phyloP scores from a whole-genome alignment of 345 rosid species.

The Gossypium arboreum region DNA sequence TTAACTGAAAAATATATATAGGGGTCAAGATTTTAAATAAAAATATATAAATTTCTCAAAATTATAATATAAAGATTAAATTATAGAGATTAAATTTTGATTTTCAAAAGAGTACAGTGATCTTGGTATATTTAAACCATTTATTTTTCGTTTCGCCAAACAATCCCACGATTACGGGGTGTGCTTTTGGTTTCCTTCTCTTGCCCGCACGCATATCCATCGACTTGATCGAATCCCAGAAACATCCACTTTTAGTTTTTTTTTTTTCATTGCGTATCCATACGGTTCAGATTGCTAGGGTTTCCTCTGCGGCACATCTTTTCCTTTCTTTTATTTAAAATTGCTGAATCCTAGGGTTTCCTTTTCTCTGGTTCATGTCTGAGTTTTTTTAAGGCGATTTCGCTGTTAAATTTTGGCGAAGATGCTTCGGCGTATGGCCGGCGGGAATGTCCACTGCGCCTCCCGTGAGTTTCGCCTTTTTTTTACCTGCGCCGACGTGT shows the following conservation, averaged over 20 bases:
- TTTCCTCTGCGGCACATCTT: not conserved
- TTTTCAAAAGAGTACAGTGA: too few relatives aligned
- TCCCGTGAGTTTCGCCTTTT: slow-evolving; percentile 57
- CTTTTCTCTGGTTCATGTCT: slow-evolving; percentile 35
- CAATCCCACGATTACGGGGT: slow-evolving; percentile 6
- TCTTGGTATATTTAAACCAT: too few relatives aligned
- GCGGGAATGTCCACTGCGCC: slow-evolving; percentile 86
- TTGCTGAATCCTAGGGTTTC: slow-evolving; percentile 29
- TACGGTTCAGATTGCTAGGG: slow-evolving; percentile 8
- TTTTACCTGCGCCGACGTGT: slow-evolving; percentile 11
- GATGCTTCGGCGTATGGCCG: slow-evolving; percentile 97
- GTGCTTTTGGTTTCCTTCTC: not conserved
- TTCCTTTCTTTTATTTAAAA: not conserved
- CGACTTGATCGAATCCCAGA: slow-evolving; percentile 10
- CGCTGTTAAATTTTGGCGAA: slow-evolving; percentile 23
- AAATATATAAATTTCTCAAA: too few relatives aligned
- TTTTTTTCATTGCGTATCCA: not conserved
- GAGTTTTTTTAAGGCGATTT: slow-evolving; percentile 30
- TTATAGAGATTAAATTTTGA: too few relatives aligned
- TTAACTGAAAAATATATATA: too few relatives aligned
- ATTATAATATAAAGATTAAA: too few relatives aligned
- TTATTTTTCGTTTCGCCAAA: not conserved
- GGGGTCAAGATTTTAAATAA: too few relatives aligned
- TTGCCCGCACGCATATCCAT: not conserved
- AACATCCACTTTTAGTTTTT: not conserved